Evolutionary conservation across 345 rosid species (phyloP), one percentile per base, ranked within the genome.

Genomic region (Acer negundo): DNA sequence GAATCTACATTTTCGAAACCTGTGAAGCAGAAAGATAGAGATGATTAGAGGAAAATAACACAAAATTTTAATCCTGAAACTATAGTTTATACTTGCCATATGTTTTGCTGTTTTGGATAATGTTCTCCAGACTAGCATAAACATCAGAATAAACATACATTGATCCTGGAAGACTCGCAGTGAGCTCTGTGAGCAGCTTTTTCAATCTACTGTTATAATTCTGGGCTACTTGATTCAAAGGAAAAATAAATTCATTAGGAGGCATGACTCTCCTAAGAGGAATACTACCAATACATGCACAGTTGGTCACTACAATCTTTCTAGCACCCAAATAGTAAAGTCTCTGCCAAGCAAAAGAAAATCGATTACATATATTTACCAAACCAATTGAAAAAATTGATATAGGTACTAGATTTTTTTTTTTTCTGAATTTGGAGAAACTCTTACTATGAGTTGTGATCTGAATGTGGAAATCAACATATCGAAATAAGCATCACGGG

Each of bases 1-100:
- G 67, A 70, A 35, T 79, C 77, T 26, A 58, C 79, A 3, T 64
- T 75, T 77, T 51, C 79, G 16, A 85, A 87, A 16, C 86, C 88
- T 87, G 74, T 4, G 28, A 10, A 40, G 6, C 49, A 64, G 3
- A 12, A 64, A 62, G 64, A 62, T 16, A 10, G 26, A 6, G 22
- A 59, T 59, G 13, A 8, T 59, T 8, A 59, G 24, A 15, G 10
- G 26, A 20, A 22, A 19, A 59, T 22, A n/a, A 59, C 26, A 22
- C 10, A 59, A 59, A 59, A 59, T 59, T 59, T 20, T 19, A 19
- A 59, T 3, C 63, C 46, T 7, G 46, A 42, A 42, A 42, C 10
- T 42, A 42, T 42, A 7, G 11, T 15, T n/a, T n/a, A 65, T 20
- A 55, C 70, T 7, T 16, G 67, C 82, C 82, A 31, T 75, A 80